Conservation (phyloP, 495 filamentous ascomycete species). For the Ascobolus immersus region DNA sequence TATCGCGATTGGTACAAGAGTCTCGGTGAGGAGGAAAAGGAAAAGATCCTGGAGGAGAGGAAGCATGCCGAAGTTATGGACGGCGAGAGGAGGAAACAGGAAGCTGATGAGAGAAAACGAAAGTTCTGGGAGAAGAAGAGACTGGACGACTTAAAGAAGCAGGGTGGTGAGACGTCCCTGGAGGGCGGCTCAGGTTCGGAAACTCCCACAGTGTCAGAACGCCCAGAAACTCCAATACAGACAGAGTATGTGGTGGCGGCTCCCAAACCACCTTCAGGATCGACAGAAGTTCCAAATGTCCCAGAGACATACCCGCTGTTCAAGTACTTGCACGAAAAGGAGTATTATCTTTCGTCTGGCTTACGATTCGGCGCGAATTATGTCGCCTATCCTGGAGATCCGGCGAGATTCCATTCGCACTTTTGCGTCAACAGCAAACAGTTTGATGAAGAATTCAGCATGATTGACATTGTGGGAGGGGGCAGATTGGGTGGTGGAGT, state of each 20-base stretch:
- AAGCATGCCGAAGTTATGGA: slow-evolving; percentile 10
- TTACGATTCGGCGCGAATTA: slow-evolving; percentile 86
- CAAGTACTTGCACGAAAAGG: slow-evolving; percentile 46
- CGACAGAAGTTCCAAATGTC: slow-evolving; percentile 9
- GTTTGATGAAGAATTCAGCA: slow-evolving; percentile 65
- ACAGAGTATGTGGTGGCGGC: slow-evolving; percentile 6
- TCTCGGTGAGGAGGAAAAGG: slow-evolving; percentile 19
- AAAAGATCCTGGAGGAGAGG: slow-evolving; percentile 18
- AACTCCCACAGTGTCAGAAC: background rate
- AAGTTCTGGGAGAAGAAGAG: no score
- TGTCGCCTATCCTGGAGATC: slow-evolving; percentile 83
- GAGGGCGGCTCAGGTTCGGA: no score
- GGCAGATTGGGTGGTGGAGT: slow-evolving; percentile 78
- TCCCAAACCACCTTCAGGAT: slow-evolving; percentile 11
- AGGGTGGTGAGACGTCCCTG: no score
- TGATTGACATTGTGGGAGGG: slow-evolving; percentile 62
- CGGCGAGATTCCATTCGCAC: slow-evolving; percentile 80
- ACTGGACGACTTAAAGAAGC: no score
- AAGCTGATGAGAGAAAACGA: slow-evolving; percentile 4
- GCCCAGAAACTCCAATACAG: no score
- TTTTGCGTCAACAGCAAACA: slow-evolving; percentile 53
- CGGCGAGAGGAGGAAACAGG: slow-evolving; percentile 8
- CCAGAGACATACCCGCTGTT: slow-evolving; percentile 33
- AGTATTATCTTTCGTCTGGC: slow-evolving; percentile 75
- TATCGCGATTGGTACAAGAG: slow-evolving; percentile 40